Conservation (phyloP, 2,329 filamentous ascomycete genomes). For the Coniochaeta prunicola region DNA sequence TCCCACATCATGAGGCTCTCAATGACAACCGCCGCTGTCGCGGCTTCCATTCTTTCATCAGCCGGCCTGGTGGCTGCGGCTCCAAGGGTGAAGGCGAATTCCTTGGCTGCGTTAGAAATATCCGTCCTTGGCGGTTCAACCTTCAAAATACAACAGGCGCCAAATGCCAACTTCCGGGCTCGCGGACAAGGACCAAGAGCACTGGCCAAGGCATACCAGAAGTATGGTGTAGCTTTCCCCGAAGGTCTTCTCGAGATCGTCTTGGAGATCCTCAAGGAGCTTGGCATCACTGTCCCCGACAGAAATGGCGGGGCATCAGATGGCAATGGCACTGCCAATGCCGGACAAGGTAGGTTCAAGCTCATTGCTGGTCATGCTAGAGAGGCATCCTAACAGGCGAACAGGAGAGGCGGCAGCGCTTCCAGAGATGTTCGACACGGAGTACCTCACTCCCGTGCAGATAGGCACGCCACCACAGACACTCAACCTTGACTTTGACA, state of each 20-base stretch:
- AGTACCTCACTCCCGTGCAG: constrained; percentile 51
- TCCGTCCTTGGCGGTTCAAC: constrained; percentile 29
- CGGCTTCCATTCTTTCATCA: constrained; percentile 22
- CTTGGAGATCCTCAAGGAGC: constrained; percentile 23
- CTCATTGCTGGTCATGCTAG: background rate
- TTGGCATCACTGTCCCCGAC: constrained; percentile 17
- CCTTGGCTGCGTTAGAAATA: constrained; percentile 20
- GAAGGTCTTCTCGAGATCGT: constrained; percentile 24
- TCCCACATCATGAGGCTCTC: constrained; percentile 25
- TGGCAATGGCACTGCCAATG: constrained; percentile 5
- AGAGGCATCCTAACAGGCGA: constrained; percentile 10
- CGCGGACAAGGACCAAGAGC: constrained; percentile 27
- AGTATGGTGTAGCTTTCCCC: constrained; percentile 27
- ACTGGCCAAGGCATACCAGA: constrained; percentile 30
- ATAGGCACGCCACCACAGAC: constrained; percentile 46
- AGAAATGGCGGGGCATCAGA: background rate
- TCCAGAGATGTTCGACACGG: constrained; percentile 37
- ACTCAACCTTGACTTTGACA: constrained; percentile 60
- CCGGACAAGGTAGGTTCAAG: constrained; percentile 8
- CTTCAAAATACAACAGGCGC: constrained; percentile 30
- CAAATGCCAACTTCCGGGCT: constrained; percentile 28
- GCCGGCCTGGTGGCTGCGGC: constrained; percentile 20
- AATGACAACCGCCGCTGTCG: constrained; percentile 23
- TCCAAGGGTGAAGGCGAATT: constrained; percentile 13
- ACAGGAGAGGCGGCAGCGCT: constrained; percentile 30